Conservation (phyloP, 305 asterid genomes). For the Fraxinus baroniana region DNA sequence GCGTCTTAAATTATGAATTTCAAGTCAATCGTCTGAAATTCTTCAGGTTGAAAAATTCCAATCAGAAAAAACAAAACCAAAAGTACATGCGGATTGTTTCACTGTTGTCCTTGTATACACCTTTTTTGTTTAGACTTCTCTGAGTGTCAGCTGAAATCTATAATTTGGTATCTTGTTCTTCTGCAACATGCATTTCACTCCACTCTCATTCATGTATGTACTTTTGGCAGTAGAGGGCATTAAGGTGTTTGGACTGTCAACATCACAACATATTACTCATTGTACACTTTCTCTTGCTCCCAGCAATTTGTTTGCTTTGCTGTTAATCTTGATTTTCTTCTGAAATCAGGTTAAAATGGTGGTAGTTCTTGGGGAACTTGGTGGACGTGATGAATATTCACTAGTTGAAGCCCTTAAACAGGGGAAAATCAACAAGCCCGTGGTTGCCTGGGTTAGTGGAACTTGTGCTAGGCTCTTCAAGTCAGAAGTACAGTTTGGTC, state of each 20-base stretch:
- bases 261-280: not conserved
- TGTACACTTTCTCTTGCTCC: not conserved
- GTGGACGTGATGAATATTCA: constrained; percentile 98
- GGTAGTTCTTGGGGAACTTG: constrained; percentile 98
- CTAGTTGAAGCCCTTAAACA: constrained; percentile 95
- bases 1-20: not conserved
- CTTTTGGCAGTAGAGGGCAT: constrained; percentile 17
- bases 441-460: constrained; percentile 99
- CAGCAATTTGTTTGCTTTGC: not conserved
- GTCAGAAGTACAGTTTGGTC: constrained; percentile 99
- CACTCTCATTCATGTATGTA: not conserved
- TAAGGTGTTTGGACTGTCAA: not conserved
- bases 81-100: not conserved
- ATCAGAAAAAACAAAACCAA: not conserved
- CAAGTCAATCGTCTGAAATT: not conserved
- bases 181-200: constrained; percentile 11
- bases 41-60: not conserved
- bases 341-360: constrained; percentile 76
- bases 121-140: not conserved
- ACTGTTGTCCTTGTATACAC: not conserved
- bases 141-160: not conserved
- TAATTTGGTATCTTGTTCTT: not conserved
- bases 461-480: constrained; percentile 95
- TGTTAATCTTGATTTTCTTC: constrained; percentile 28
- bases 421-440: constrained; percentile 93